A percentile compares a stretch with the other conserved stretches of the same genome.
phyloP scores from a whole-genome alignment of 352 stramenopile genomes.

The Globisporangium iwayamae region DNA sequence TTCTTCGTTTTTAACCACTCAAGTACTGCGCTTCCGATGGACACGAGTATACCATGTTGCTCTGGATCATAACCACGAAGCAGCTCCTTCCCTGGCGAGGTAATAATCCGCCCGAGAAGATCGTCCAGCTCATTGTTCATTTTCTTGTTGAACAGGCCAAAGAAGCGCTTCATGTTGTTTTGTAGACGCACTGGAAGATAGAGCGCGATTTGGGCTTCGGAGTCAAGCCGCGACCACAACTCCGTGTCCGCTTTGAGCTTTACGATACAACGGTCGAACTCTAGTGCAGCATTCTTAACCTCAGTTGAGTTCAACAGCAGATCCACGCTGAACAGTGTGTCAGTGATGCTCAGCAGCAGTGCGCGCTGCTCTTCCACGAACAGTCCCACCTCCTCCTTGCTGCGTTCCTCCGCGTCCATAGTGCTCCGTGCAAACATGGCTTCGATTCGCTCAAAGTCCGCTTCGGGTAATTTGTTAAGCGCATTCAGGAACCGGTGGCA shows the following conservation, averaged over 20 bases:
- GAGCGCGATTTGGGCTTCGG: conserved; percentile 1
- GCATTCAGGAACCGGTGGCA: conserved; percentile 18
- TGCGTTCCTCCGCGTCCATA: conserved; percentile 9
- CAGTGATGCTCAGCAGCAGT: conserved; percentile 13
- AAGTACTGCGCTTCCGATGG: background rate
- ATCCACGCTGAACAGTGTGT: conserved; percentile 34
- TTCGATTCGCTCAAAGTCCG: conserved; percentile 23
- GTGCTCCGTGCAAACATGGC: conserved; percentile 23
- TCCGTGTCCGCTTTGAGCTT: conserved; percentile 13
- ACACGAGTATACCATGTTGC: background rate
- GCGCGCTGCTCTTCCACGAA: conserved; percentile 24
- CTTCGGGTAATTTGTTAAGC: conserved; percentile 19
- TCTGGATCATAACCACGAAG: background rate
- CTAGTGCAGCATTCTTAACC: background rate
- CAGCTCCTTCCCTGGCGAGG: background rate
- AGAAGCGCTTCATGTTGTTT: conserved; percentile 10
- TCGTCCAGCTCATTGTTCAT: conserved; percentile 7
- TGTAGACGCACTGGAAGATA: conserved; percentile 1
- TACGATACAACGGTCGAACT: conserved; percentile 9
- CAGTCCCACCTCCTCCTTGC: conserved; percentile 19
- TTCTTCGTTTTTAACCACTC: background rate
- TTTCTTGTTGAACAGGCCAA: conserved; percentile 1
- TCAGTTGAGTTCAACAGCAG: conserved; percentile 17
- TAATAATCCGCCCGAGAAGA: conserved; percentile 9
- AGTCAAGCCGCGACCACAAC: conserved; percentile 6